Percentiles rank a stretch among this genome's conserved stretches.
These are phyloP conservation scores for Eucalyptus tenuipes DNA, from an alignment of 345 rosid genomes.

Conservation along the genomic window DNA sequence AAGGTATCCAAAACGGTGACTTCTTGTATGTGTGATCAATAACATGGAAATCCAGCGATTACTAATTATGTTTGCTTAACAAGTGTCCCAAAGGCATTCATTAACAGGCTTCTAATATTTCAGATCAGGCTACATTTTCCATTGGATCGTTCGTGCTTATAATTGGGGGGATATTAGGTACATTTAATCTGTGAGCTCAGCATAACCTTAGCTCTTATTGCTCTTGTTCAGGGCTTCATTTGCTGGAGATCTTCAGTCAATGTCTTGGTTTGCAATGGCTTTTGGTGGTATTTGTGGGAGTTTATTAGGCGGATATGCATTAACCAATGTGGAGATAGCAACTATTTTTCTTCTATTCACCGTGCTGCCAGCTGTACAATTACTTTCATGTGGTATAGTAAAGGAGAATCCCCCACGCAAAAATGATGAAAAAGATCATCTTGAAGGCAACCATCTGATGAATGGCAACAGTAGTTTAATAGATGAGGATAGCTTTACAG, in stretches of 20 bases:
- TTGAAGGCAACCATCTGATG: constrained; percentile 13
- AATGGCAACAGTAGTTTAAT: constrained; percentile 19
- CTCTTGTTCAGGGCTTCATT: constrained; percentile 55
- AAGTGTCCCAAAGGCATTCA: neutral
- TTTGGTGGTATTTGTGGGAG: constrained; percentile 91
- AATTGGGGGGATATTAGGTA: neutral
- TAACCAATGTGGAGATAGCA: constrained; percentile 52
- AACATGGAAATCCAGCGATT: neutral
- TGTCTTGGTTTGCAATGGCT: constrained; percentile 92
- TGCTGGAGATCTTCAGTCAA: constrained; percentile 94
- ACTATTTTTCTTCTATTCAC: constrained; percentile 74
- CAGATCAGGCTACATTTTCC: neutral
- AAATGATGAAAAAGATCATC: constrained; percentile 13
- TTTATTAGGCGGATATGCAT: constrained; percentile 80
- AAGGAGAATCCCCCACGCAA: constrained; percentile 31
- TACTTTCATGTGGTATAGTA: constrained; percentile 68
- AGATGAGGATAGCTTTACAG: constrained; percentile 16
- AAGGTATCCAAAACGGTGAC: neutral
- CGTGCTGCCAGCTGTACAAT: constrained; percentile 54
- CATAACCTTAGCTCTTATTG: neutral
- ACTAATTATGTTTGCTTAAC: neutral
- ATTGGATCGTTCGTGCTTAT: neutral
- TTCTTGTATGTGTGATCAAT: neutral
- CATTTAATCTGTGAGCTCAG: neutral
- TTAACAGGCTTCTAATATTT: neutral